Base-by-base conservation (phyloP, 225 moss, liverwort and hornwort genomes). In the Lunularia cruciata region DNA sequence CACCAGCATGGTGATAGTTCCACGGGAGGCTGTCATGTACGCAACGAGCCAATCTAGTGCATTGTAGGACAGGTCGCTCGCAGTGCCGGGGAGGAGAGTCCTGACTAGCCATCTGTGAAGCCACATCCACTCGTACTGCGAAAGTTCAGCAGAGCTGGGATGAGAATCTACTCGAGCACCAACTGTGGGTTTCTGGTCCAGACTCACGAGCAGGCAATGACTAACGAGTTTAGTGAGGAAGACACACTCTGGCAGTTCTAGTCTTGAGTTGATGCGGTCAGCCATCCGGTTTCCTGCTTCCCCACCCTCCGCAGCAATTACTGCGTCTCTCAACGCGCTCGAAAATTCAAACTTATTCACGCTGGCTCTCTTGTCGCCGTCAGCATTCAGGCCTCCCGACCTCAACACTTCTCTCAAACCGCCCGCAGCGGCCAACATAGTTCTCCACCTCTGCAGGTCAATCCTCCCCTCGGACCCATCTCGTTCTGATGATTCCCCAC, bases 91-190 rank as follows among this genome's bases (percentile, higher is more conserved):
- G 75, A 98, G 77, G 54, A 89, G 73, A 56, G 83, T 76, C 73
- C 86, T 78, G 61, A 93, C 87, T n/a, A 98, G 81, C 90, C 89
- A 98, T 70, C 75, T 81, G 74, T 92, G 89, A 3, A 98, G 88
- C 96, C 96, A 98, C 42, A 89, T 83, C 73, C 73, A 73, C 35
- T 84, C 79, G 20, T 43, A 47, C 26, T 5, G 3, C 27, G 25
- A 32, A 1, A 3, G 20, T 28, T n/a, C 23, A 14, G 15, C 6
- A 68, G 34, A 10, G 35, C 34, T 53, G 20, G n/a, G n/a, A n/a
- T n/a, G n/a, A n/a, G n/a, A n/a, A n/a, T n/a, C n/a, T n/a, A n/a
- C 23, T 8, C 35, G 8, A 23, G 38, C 15, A 18, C 3, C 37
- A 33, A 5, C 36, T 20, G 81, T 73, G 10, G 96, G 79, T 60